Conservation (phyloP, 495 filamentous ascomycete species). For the Aspergillus carlsbadensis region DNA sequence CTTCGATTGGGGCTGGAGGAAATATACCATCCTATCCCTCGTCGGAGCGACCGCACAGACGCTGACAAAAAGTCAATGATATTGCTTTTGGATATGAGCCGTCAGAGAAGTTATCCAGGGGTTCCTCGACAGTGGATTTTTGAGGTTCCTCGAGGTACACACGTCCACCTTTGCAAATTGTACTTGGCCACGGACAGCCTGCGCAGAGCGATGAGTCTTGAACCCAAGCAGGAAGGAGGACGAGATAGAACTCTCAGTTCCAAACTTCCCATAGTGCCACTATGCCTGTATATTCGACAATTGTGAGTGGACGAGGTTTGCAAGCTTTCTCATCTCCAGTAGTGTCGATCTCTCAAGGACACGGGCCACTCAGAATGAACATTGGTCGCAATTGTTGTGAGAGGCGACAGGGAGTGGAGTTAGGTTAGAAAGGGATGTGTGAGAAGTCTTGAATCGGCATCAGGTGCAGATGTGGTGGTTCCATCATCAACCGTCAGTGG, state of each 20-base stretch:
- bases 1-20: background rate
- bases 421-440: background rate
- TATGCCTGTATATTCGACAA: background rate
- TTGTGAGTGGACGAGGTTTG: background rate
- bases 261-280: background rate
- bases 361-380: constrained; percentile 1
- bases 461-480: background rate
- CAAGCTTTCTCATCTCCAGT: constrained; percentile 5
- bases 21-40: background rate
- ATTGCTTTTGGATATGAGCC: too few relatives aligned
- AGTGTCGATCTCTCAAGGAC: constrained; percentile 5
- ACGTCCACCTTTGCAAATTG: background rate
- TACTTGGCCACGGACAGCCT: too few relatives aligned
- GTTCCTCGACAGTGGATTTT: background rate
- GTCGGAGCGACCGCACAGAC: background rate
- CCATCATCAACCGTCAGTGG: background rate
- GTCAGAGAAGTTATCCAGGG: too few relatives aligned
- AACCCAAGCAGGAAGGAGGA: background rate
- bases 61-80: background rate
- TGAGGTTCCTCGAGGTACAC: background rate
- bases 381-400: background rate
- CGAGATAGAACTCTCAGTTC: background rate
- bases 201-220: background rate
- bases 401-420: background rate
- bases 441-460: background rate